A percentile compares a stretch with the other conserved stretches of the same genome.
These are phyloP conservation scores for Datura wrightii DNA, from an alignment of 257 asterid genomes.

Conservation along the genomic window DNA sequence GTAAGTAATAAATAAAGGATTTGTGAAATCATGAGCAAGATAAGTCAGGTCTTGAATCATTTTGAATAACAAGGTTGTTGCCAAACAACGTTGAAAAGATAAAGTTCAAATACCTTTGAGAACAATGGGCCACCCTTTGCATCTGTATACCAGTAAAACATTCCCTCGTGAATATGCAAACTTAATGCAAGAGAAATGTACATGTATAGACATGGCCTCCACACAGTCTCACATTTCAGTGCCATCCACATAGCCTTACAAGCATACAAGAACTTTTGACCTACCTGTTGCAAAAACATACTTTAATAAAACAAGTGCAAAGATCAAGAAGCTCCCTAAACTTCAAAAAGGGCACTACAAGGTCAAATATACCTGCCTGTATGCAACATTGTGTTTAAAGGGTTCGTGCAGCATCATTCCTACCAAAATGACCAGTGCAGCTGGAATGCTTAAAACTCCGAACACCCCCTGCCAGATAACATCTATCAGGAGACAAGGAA, in stretches of 20 bases:
- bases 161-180: constrained; percentile 76
- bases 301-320: background rate
- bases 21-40: background rate
- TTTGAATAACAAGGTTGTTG: background rate
- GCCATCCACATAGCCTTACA: constrained; percentile 59
- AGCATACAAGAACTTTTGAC: constrained; percentile 53
- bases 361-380: constrained; percentile 25
- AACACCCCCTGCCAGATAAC: constrained; percentile 52
- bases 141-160: constrained; percentile 74
- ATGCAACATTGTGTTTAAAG: constrained; percentile 32
- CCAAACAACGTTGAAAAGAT: background rate
- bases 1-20: background rate
- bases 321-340: background rate
- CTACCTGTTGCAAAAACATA: constrained; percentile 42
- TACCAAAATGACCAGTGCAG: constrained; percentile 58
- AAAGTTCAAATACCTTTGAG: constrained; percentile 52
- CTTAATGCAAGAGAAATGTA: constrained; percentile 64
- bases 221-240: constrained; percentile 52
- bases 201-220: constrained; percentile 79
- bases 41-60: background rate
- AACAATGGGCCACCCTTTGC: constrained; percentile 71
- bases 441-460: constrained; percentile 64
- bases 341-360: background rate
- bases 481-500: constrained; percentile 11
- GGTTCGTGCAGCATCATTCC: constrained; percentile 62